A percentile compares a stretch with the other conserved stretches of the same genome.
These are phyloP conservation scores for Globisporangium lucens DNA, from an alignment of 352 stramenopile genomes.

Conservation along the genomic window DNA sequence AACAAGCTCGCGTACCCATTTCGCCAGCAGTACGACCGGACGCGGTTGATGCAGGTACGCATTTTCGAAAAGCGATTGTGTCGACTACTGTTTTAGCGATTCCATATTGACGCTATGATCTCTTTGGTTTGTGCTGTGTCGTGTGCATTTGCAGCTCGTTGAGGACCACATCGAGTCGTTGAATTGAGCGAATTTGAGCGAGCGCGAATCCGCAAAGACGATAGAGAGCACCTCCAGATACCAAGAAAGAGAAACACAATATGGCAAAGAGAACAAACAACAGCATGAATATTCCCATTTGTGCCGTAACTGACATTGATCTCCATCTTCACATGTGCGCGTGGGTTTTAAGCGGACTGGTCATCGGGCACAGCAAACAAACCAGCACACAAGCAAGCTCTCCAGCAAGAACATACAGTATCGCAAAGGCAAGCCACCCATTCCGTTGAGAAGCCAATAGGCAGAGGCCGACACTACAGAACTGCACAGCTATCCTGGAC, in stretches of 20 bases:
- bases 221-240: background rate
- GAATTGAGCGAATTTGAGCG: background rate
- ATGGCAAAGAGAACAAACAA: background rate
- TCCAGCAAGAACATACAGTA: too few relatives aligned
- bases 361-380: background rate
- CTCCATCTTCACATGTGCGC: background rate
- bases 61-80: background rate
- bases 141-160: background rate
- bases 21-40: slow-evolving; percentile 58
- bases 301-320: background rate
- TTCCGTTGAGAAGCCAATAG: too few relatives aligned
- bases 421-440: too few relatives aligned
- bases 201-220: background rate
- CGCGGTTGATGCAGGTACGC: slow-evolving; percentile 60
- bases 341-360: background rate
- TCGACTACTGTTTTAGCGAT: background rate
- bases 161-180: slow-evolving; percentile 13
- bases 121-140: background rate
- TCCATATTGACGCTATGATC: background rate
- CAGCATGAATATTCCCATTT: background rate
- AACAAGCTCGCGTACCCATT: slow-evolving; percentile 72
- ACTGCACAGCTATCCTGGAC: background rate
- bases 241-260: background rate
- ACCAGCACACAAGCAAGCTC: too few relatives aligned
- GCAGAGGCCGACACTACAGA: too few relatives aligned